Percentiles rank a stretch among this genome's conserved stretches.
Conservation (phyloP, 352 stramenopile species). For the Globisporangium canariense region DNA sequence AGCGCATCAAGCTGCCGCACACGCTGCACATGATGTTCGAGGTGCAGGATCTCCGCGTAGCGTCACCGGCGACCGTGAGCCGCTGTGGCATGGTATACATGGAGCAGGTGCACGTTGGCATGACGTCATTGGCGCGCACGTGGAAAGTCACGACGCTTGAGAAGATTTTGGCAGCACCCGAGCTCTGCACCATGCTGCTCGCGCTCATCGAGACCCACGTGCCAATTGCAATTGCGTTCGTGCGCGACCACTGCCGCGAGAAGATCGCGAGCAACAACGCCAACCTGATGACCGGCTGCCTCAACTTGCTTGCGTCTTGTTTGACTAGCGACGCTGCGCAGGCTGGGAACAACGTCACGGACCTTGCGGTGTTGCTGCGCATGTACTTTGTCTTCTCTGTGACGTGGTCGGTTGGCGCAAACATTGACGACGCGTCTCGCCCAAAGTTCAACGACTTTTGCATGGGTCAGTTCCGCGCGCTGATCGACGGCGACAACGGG, state of each 20-base stretch:
- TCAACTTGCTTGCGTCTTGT: conserved; percentile 85
- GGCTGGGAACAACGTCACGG: conserved; percentile 37
- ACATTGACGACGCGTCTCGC: conserved; percentile 81
- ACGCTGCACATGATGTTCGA: conserved; percentile 94
- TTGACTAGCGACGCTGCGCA: conserved; percentile 40
- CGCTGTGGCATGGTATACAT: conserved; percentile 93
- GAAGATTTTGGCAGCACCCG: conserved; percentile 45
- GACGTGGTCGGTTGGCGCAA: conserved; percentile 84
- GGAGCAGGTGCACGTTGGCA: conserved; percentile 85
- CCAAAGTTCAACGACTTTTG: conserved; percentile 88
- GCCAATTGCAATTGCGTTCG: conserved; percentile 78
- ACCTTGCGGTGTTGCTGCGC: conserved; percentile 54
- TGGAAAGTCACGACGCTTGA: conserved; percentile 79
- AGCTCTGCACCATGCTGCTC: conserved; percentile 67
- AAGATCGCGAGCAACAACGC: conserved; percentile 87
- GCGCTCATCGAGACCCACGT: conserved; percentile 82
- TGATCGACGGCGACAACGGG: conserved; percentile 50
- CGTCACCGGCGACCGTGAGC: conserved; percentile 86
- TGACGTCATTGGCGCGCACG: conserved; percentile 66
- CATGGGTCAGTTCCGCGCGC: conserved; percentile 52
- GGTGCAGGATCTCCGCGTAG: conserved; percentile 87
- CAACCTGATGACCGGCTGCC: conserved; percentile 85
- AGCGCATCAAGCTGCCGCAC: conserved; percentile 83
- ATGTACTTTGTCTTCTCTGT: conserved; percentile 90
- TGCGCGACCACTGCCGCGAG: conserved; percentile 87